Evolutionary conservation across 1,139 yeast species (phyloP), one percentile per base, ranked within the genome.

Genomic region (Pichia sp.): DNA sequence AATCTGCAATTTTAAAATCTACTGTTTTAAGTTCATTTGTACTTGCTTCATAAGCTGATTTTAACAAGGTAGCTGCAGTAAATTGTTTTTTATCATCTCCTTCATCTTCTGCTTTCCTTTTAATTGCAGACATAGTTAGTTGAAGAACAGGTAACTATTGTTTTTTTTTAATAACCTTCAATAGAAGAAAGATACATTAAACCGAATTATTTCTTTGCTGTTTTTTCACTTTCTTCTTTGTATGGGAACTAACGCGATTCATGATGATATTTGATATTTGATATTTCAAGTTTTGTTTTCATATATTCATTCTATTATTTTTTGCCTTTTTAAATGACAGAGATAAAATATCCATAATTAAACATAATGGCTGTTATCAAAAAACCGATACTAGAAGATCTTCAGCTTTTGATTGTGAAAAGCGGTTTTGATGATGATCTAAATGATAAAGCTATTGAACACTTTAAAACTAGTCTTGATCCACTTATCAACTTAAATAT

Each of bases 1-100:
- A 62, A 61, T 89, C 96, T 36, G 80, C 78, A 30, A 87, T 78
- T 46, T 78, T 73, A 47, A 80, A 73, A 39, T 66, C 63, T 40
- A 84, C 68, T 45, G 67, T 62, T 38, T 54, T 48, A 51, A 66
- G 55, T 1, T 76, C 69, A 25, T 62, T 64, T 31, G 69, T 73
- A 45, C 70, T 68, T 11, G 69, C 59, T 48, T 76, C 78, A 52
- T 69, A 76, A 0, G 83, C 82, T 47, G 77, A 82, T 35, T 70
- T 67, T 42, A 78, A 59, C 38, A 78, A 68, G 60, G 72, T 77
- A 54, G 77, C 82, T 0, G 82, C 80, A 2, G 48, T 46, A 30
- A 48, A 48, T 27, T 46, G 51, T n/a, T 30, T 37, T 16, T 5
- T 31, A 11, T 30, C 41, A 11, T 27, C 35, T 5, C 72, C 49